These are phyloP conservation scores for Fusarium acutatum DNA, from an alignment of 2,329 filamentous ascomycete species.

Conservation along the genomic window DNA sequence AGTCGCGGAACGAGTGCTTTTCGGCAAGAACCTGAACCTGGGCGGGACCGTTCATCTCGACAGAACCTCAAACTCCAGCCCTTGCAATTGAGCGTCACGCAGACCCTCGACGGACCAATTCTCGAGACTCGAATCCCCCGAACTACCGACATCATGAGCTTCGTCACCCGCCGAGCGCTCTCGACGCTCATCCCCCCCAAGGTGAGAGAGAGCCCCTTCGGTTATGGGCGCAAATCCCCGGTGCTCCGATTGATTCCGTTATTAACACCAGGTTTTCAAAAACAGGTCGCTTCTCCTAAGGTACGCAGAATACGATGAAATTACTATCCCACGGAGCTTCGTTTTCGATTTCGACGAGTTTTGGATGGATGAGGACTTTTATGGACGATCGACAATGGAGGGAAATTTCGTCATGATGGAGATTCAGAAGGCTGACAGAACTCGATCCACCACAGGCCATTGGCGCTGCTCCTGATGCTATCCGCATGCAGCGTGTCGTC, in stretches of 20 bases:
- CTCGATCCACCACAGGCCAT: constrained; percentile 72
- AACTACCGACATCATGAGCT: constrained; percentile 80
- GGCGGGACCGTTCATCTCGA: constrained; percentile 39
- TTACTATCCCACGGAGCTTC: neutral
- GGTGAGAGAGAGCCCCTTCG: constrained; percentile 63
- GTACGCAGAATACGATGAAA: constrained; percentile 58
- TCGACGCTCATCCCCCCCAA: constrained; percentile 99
- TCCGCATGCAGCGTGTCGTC: constrained; percentile 97
- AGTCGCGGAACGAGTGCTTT: constrained; percentile 56
- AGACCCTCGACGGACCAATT: constrained; percentile 44
- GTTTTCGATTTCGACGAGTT: constrained; percentile 22
- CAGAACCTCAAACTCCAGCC: constrained; percentile 38
- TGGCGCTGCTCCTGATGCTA: constrained; percentile 92
- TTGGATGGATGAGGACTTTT: constrained; percentile 18
- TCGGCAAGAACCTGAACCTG: constrained; percentile 48
- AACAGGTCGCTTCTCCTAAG: constrained; percentile 81
- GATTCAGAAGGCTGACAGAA: constrained; percentile 47
- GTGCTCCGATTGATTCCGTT: constrained; percentile 44
- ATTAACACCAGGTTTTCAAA: constrained; percentile 48
- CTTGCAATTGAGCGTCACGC: constrained; percentile 48
- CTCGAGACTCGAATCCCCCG: constrained; percentile 35
- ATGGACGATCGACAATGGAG: constrained; percentile 8
- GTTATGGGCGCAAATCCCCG: constrained; percentile 36
- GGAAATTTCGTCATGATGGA: constrained; percentile 18
- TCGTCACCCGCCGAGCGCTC: constrained; percentile 87